A percentile compares a stretch with the other conserved stretches of the same genome.
Conservation (phyloP, 139 green algal genomes). For the Micractinium sp. region DNA sequence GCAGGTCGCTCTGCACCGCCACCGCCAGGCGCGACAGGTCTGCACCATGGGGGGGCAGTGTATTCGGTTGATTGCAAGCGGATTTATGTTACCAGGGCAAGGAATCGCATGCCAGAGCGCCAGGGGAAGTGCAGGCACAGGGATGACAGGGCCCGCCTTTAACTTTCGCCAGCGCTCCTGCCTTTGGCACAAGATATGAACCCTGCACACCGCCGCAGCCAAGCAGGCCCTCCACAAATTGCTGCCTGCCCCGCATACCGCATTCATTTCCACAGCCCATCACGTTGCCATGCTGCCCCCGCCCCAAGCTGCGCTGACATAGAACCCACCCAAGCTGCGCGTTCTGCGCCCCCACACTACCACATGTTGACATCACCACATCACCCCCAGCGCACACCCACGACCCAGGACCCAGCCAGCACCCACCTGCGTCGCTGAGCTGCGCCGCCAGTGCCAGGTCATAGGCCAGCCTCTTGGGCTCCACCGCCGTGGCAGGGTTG, state of each 20-base stretch:
- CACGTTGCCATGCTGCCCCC: too few species aligned
- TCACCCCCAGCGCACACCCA: not conserved
- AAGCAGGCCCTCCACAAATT: too few species aligned
- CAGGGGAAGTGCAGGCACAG: too few species aligned
- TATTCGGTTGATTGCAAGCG: too few species aligned
- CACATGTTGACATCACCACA: not conserved
- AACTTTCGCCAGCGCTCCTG: too few species aligned
- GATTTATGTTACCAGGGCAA: too few species aligned
- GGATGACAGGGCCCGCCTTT: too few species aligned
- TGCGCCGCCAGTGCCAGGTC: constrained; percentile 30
- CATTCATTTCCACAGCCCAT: too few species aligned
- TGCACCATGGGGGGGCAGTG: not conserved
- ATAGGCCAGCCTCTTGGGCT: constrained; percentile 27
- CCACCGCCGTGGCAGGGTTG: constrained; percentile 18
- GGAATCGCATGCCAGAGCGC: not conserved
- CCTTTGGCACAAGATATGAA: not conserved
- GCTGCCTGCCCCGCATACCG: too few species aligned
- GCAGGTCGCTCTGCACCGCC: constrained; percentile 34
- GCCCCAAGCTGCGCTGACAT: too few species aligned
- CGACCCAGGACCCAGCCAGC: not conserved
- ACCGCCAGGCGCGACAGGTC: constrained; percentile 30
- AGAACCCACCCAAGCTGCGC: too few species aligned
- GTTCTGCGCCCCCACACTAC: not conserved
- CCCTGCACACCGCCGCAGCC: too few species aligned
- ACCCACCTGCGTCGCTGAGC: constrained; percentile 23